Conservation (phyloP, 73 alveolate species). For the Symbiodinium natans region DNA sequence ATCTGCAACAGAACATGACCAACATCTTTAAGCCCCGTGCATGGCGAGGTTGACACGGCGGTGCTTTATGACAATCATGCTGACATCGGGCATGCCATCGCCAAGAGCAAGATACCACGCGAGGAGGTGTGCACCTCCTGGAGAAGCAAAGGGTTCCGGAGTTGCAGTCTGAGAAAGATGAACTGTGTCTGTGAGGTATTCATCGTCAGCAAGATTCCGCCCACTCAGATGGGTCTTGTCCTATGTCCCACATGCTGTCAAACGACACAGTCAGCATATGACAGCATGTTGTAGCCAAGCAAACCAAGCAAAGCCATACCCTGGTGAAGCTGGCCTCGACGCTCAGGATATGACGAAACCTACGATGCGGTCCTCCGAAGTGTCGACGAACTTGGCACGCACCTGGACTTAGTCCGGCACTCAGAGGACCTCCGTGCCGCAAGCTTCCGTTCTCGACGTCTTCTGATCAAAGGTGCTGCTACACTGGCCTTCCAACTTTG, state of each 20-base stretch:
- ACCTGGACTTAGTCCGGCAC: constrained; percentile 25
- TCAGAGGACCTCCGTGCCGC: not conserved
- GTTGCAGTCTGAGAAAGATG: not conserved
- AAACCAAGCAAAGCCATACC: not conserved
- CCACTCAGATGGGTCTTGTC: constrained; percentile 48
- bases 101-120: constrained; percentile 20
- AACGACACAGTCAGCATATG: not conserved
- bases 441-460: not conserved
- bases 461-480: constrained; percentile 20
- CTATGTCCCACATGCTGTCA: not conserved
- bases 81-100: constrained; percentile 36
- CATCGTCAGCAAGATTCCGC: constrained; percentile 67
- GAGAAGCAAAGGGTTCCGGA: too few species aligned
- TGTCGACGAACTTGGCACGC: constrained; percentile 66
- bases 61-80: constrained; percentile 65
- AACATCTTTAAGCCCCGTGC: not conserved
- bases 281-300: not conserved
- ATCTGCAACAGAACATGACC: not conserved
- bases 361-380: constrained; percentile 39
- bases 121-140: constrained; percentile 15
- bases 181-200: not conserved
- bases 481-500: constrained; percentile 91
- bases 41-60: constrained; percentile 44
- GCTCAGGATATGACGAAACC: constrained; percentile 25
- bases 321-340: too few species aligned